These are phyloP conservation scores for Phytophthora brassicae DNA, from an alignment of 352 stramenopile species.

Conservation along the genomic window DNA sequence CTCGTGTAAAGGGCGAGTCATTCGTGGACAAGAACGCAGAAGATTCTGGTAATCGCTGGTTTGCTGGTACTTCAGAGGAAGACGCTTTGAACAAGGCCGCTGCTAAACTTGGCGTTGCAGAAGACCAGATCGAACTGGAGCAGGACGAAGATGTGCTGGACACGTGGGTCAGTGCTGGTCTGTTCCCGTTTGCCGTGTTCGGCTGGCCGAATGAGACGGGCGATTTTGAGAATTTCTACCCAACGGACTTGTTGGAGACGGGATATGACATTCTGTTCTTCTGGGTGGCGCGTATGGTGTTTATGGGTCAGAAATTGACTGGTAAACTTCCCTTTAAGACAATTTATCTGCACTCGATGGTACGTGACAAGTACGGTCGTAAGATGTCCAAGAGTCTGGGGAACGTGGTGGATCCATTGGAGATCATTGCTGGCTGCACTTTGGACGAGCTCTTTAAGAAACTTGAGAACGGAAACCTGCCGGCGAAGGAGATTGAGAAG, in stretches of 20 bases:
- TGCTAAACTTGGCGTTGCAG: slow-evolving; percentile 54
- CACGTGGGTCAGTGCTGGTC: slow-evolving; percentile 98
- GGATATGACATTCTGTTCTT: slow-evolving; percentile 99
- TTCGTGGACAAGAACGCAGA: slow-evolving; percentile 79
- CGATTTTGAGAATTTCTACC: slow-evolving; percentile 94
- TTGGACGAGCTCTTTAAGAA: slow-evolving; percentile 95
- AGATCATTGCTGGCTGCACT: slow-evolving; percentile 97
- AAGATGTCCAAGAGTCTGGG: slow-evolving; percentile 99
- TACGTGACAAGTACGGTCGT: slow-evolving; percentile 97
- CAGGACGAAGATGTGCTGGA: slow-evolving; percentile 99
- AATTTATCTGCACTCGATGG: slow-evolving; percentile 98
- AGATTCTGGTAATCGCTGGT: slow-evolving; percentile 60
- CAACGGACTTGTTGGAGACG: slow-evolving; percentile 97
- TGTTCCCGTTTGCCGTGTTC: slow-evolving; percentile 95
- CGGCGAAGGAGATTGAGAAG: slow-evolving; percentile 96
- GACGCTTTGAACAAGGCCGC: slow-evolving; percentile 91
- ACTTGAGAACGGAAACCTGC: slow-evolving; percentile 97
- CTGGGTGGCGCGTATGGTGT: slow-evolving; percentile 98
- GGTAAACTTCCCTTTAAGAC: slow-evolving; percentile 96
- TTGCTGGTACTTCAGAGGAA: slow-evolving; percentile 75
- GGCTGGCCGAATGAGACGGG: slow-evolving; percentile 68
- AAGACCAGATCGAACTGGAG: slow-evolving; percentile 83
- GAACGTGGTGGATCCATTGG: slow-evolving; percentile 98
- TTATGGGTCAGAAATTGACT: slow-evolving; percentile 96
- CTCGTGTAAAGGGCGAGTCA: slow-evolving; percentile 83